phyloP scores from a whole-genome alignment of 306 rosid genomes.

The Vachellia pachyceras region DNA sequence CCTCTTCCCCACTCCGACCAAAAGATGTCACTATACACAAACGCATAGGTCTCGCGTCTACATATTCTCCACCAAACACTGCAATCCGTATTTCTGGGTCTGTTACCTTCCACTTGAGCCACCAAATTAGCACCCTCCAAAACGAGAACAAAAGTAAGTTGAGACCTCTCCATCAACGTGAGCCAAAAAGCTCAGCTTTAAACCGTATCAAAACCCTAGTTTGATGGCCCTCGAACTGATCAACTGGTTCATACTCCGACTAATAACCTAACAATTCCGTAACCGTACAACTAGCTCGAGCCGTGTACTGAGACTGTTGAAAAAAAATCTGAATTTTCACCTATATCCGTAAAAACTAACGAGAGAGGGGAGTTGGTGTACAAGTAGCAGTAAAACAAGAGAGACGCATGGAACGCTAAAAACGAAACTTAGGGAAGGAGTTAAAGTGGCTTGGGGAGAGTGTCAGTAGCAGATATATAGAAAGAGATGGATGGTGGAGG shows the following conservation, averaged over 20 bases:
- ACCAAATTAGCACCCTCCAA: constrained; percentile 22
- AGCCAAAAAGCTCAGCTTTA: constrained; percentile 4
- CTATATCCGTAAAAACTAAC: not conserved
- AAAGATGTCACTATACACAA: not conserved
- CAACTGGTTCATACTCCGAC: constrained; percentile 9
- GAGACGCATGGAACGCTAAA: not conserved
- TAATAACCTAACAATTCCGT: not conserved
- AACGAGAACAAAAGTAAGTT: not conserved
- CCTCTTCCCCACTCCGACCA: constrained; percentile 22
- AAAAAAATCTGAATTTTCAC: not conserved
- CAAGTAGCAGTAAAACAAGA: not conserved
- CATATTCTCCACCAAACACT: constrained; percentile 47
- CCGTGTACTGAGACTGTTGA: not conserved
- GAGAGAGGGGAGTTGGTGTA: not conserved
- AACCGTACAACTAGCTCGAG: not conserved
- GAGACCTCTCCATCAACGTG: not conserved
- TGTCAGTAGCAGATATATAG: not conserved
- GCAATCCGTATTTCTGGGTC: constrained; percentile 40
- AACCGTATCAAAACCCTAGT: constrained; percentile 48
- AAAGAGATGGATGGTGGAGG: not conserved
- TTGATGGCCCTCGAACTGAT: constrained; percentile 29
- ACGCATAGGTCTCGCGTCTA: not conserved
- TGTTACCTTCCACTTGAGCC: constrained; percentile 35
- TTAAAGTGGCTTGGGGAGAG: not conserved
- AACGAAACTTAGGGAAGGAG: not conserved